phyloP scores from a whole-genome alignment of 768 basidiomycete species.

The Podaxis sp. region DNA sequence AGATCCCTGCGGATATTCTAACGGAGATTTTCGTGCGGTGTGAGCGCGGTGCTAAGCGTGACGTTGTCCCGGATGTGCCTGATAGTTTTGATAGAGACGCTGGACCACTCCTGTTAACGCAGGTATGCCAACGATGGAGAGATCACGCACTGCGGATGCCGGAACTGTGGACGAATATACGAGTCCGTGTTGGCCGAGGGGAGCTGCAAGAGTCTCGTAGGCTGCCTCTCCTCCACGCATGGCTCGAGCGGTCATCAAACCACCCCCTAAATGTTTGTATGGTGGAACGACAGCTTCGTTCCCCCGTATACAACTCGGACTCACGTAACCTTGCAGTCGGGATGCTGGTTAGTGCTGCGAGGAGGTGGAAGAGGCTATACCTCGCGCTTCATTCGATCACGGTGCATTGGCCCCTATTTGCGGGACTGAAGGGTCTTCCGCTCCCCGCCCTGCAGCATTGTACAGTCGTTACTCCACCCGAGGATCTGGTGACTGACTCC shows the following conservation, averaged over 20 bases:
- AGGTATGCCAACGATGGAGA: conserved; percentile 17
- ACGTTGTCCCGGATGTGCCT: conserved; percentile 12
- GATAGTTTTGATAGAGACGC: conserved; percentile 13
- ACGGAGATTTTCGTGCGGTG: conserved; percentile 11
- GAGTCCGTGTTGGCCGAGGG: conserved; percentile 14
- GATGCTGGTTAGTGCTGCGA: conserved; percentile 4
- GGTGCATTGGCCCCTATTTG: conserved; percentile 10
- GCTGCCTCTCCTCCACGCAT: conserved; percentile 11
- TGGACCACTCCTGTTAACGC: conserved; percentile 16
- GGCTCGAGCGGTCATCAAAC: conserved; percentile 12
- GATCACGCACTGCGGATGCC: conserved; percentile 13
- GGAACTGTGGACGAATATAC: conserved; percentile 13
- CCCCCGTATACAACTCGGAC: conserved; percentile 9
- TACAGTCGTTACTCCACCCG: conserved; percentile 7
- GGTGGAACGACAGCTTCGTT: conserved; percentile 11
- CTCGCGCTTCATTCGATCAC: conserved; percentile 9
- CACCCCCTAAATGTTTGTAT: conserved; percentile 14
- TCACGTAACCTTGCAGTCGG: conserved; percentile 12
- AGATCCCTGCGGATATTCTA: conserved; percentile 7
- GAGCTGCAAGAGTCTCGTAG: conserved; percentile 13
- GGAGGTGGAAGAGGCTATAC: conserved; percentile 11
- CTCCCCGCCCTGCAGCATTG: conserved; percentile 8
- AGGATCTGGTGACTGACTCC: background rate
- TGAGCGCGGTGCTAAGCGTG: conserved; percentile 6
- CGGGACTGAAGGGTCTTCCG: conserved; percentile 1